Percentiles rank a stretch among this genome's conserved stretches.
phyloP scores from a whole-genome alignment of 2,329 filamentous ascomycete genomes.

The Aspergillaceae sp. region DNA sequence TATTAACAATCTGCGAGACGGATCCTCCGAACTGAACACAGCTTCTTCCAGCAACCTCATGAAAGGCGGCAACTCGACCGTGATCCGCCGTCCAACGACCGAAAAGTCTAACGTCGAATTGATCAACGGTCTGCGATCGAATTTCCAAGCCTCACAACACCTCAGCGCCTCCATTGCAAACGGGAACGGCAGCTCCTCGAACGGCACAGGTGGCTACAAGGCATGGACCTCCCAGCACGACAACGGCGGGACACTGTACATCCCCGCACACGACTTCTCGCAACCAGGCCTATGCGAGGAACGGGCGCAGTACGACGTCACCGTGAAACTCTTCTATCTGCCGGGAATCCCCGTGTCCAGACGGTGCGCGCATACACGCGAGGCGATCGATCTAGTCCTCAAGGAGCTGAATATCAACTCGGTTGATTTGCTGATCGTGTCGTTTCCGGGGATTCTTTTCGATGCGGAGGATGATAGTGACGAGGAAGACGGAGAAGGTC shows the following conservation, averaged over 20 bases:
- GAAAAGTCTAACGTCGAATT: slow-evolving; percentile 90
- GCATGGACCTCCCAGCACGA: slow-evolving; percentile 60
- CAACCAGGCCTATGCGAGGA: slow-evolving; percentile 69
- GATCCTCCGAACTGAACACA: background rate
- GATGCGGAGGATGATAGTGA: slow-evolving; percentile 84
- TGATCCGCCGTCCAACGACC: slow-evolving; percentile 68
- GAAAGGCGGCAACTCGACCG: slow-evolving; percentile 68
- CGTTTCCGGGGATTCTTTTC: slow-evolving; percentile 87
- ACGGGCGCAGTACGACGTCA: slow-evolving; percentile 79
- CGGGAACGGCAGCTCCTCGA: slow-evolving; percentile 15
- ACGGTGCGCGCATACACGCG: slow-evolving; percentile 61
- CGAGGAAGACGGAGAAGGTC: slow-evolving; percentile 54
- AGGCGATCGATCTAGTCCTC: slow-evolving; percentile 71
- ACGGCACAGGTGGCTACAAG: slow-evolving; percentile 25
- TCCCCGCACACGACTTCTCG: slow-evolving; percentile 69
- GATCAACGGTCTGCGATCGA: slow-evolving; percentile 75
- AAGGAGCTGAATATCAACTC: slow-evolving; percentile 66
- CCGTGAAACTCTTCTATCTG: slow-evolving; percentile 89
- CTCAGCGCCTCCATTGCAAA: slow-evolving; percentile 33
- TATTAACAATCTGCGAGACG: background rate
- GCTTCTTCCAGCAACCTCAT: slow-evolving; percentile 61
- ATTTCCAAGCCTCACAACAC: slow-evolving; percentile 66
- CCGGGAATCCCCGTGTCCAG: slow-evolving; percentile 57
- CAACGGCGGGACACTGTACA: slow-evolving; percentile 52
- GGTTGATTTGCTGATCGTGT: slow-evolving; percentile 83